Evolutionary conservation across 192 early-diverging fungal species (phyloP), one percentile per base, ranked within the genome.

Genomic region (Podila verticillata): DNA sequence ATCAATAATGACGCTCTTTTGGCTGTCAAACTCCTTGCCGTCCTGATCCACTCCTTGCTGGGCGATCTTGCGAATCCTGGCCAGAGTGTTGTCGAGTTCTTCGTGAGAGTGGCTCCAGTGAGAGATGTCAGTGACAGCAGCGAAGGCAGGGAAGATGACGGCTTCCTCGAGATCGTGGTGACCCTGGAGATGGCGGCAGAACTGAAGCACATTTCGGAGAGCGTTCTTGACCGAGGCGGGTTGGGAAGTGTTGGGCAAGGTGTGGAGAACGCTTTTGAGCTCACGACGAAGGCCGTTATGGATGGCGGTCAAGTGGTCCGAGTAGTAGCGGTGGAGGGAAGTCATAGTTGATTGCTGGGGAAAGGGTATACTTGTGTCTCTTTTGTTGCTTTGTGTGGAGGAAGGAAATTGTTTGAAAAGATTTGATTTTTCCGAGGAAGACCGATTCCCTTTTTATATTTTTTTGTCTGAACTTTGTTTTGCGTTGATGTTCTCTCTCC

Each of bases 101-200:
- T 72, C 65, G 39, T 80, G 77, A 7, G 77, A 80, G 7, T 72
- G 58, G 24, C 70, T 80, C 77, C 77, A 80, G 34, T 80, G 77
- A 4, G 77, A 60, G 24, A 80, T 80, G 49, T 80, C 70, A 4
- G 70, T 72, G 26, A 72, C 77, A 0, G 64, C 70, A 4, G 77
- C 77, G 48, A 72, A 80, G 35, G 68, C 48, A 0, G 77, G 77
- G 64, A 80, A 80, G 47, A 80, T 66, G 36, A 68, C 66, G 28
- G 65, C 65, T 49, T 80, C 77, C 12, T 80, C 77, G 24, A 80
- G 70, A 32, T 80, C 77, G 30, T 80, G 77, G 57, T 80, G 77
- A 24, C 65, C 70, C 30, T 80, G 77, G 4, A 80, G 65, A 30
- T 80, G 77, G 7, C 61, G 51, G 31, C 77, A 72, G 70, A 80